Evolutionary conservation across 495 filamentous ascomycete genomes (phyloP).

Genomic region (Bathelium albidoporum): DNA sequence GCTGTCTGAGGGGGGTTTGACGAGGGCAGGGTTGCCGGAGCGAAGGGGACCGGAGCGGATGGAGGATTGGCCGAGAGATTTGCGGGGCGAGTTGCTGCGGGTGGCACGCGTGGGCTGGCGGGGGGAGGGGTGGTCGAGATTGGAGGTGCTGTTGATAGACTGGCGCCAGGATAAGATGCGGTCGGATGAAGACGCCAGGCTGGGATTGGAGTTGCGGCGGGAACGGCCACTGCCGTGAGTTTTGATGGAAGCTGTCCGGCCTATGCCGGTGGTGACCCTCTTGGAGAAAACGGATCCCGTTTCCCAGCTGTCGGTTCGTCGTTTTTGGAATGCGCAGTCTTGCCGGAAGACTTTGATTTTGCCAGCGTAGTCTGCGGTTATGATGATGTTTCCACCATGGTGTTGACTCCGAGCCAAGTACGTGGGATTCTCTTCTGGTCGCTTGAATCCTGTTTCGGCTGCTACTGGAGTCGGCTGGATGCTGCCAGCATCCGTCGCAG

Average conservation of each 20-base stretch:
- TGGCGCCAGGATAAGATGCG: slow-evolving; percentile 90
- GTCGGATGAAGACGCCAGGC: slow-evolving; percentile 55
- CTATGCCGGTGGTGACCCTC: slow-evolving; percentile 48
- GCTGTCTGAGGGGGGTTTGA: not conserved
- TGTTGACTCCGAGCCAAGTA: slow-evolving; percentile 69
- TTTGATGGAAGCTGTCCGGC: slow-evolving; percentile 53
- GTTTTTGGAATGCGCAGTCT: slow-evolving; percentile 69
- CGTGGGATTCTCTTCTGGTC: slow-evolving; percentile 50
- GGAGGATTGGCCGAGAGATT: slow-evolving; percentile 28
- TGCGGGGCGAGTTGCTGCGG: slow-evolving; percentile 52
- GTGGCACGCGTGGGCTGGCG: slow-evolving; percentile 17
- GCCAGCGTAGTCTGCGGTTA: slow-evolving; percentile 81
- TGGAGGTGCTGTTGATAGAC: slow-evolving; percentile 51
- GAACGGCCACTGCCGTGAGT: slow-evolving; percentile 49
- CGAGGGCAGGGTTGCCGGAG: not conserved
- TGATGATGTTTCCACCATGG: slow-evolving; percentile 78
- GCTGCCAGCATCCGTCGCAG: slow-evolving; percentile 21
- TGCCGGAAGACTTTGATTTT: slow-evolving; percentile 90
- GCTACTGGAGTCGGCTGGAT: slow-evolving; percentile 21
- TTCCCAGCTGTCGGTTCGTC: slow-evolving; percentile 52
- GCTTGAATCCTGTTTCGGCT: slow-evolving; percentile 39
- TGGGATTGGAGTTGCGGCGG: slow-evolving; percentile 42
- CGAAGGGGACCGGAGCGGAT: not conserved
- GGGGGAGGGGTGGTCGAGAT: slow-evolving; percentile 40
- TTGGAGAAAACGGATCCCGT: slow-evolving; percentile 68